Percentiles rank a stretch among this genome's conserved stretches.
Conservation (phyloP, 2,329 filamentous ascomycete genomes). For the Reticulascus tulasneorum region DNA sequence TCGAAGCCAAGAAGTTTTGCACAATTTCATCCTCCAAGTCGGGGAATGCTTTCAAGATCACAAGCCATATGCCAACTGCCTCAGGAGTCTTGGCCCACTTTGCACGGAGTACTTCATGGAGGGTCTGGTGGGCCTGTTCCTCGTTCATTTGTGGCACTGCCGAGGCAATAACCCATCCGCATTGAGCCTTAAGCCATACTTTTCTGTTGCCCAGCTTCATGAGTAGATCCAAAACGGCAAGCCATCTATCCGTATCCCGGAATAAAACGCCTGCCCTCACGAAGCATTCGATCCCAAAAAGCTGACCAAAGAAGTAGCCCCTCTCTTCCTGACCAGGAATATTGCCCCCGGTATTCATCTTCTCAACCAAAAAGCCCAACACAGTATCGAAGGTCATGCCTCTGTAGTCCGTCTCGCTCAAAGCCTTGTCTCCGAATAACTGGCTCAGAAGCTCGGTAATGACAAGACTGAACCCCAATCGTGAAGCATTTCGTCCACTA, state of each 20-base stretch:
- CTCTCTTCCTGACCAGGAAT: constrained; percentile 70
- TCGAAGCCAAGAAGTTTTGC: constrained; percentile 69
- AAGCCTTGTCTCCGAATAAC: constrained; percentile 50
- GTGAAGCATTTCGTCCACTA: constrained; percentile 82
- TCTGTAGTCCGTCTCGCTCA: constrained; percentile 44
- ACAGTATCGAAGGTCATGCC: constrained; percentile 54
- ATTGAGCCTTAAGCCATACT: constrained; percentile 85
- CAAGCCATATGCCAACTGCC: constrained; percentile 84
- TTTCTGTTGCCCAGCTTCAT: constrained; percentile 75
- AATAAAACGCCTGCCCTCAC: constrained; percentile 75
- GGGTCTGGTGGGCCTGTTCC: constrained; percentile 52
- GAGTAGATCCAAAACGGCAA: constrained; percentile 66
- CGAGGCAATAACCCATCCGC: constrained; percentile 75
- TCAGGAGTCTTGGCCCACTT: constrained; percentile 78
- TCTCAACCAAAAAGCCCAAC: constrained; percentile 49
- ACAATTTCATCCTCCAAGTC: constrained; percentile 65
- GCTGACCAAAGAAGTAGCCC: constrained; percentile 77
- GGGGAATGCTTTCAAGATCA: constrained; percentile 60
- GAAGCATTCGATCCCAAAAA: constrained; percentile 85
- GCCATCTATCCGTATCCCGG: constrained; percentile 55
- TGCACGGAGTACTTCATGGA: constrained; percentile 58
- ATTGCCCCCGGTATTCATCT: constrained; percentile 51
- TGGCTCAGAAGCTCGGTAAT: constrained; percentile 76
- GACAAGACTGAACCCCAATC: constrained; percentile 85
- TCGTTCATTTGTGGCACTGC: constrained; percentile 60